A percentile compares a stretch with the other conserved stretches of the same genome.
Evolutionary conservation across 352 stramenopile genomes (phyloP).

Genomic region (Stephanocyclus meneghinianus): DNA sequence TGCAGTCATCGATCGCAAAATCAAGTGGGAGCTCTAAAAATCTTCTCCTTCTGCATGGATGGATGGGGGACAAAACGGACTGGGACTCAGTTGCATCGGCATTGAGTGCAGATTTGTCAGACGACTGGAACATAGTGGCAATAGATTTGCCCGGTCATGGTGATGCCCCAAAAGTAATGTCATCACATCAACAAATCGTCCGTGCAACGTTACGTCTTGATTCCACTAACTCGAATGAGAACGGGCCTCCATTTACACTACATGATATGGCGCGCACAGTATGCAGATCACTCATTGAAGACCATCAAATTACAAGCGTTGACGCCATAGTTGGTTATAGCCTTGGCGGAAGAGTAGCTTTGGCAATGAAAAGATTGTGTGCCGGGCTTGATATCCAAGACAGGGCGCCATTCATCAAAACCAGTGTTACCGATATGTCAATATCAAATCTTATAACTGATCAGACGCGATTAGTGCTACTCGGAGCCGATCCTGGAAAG

Average conservation of each 20-base stretch:
- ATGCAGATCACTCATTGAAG: conserved; percentile 49
- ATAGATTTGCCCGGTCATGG: conserved; percentile 78
- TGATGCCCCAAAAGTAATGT: conserved; percentile 47
- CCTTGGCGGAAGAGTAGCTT: conserved; percentile 75
- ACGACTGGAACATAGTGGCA: conserved; percentile 68
- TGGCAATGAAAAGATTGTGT: conserved; percentile 68
- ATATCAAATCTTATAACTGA: conserved; percentile 41
- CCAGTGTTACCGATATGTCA: background rate
- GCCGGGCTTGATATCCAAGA: conserved; percentile 11
- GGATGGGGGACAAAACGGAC: conserved; percentile 80
- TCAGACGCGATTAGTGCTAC: conserved; percentile 62
- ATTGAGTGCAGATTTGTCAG: conserved; percentile 44
- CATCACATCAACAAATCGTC: conserved; percentile 38
- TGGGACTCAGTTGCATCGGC: conserved; percentile 63
- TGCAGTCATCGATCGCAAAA: conserved; percentile 4
- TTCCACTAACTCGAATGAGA: conserved; percentile 5
- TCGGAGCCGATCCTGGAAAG: conserved; percentile 61
- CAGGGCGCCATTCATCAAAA: conserved; percentile 1
- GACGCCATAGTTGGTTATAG: conserved; percentile 78
- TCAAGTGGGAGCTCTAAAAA: conserved; percentile 47
- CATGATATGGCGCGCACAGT: conserved; percentile 63
- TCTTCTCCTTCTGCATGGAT: conserved; percentile 78
- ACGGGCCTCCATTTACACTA: conserved; percentile 44
- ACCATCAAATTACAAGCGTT: conserved; percentile 60
- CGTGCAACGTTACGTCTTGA: conserved; percentile 31